These are phyloP conservation scores for Asclepias syriaca DNA, from an alignment of 257 asterid species.

Conservation along the genomic window DNA sequence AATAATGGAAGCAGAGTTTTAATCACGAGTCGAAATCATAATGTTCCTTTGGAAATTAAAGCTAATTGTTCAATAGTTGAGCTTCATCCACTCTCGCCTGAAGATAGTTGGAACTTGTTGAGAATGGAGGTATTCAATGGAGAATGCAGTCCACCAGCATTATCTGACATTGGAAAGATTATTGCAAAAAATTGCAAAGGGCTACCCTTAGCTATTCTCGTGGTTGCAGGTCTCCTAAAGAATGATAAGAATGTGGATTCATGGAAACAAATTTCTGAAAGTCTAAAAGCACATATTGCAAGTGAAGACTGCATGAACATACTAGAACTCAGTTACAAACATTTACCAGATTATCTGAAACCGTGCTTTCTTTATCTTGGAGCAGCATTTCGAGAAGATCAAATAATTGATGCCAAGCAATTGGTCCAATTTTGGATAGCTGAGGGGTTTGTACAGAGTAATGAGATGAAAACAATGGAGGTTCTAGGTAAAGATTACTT, in stretches of 20 bases:
- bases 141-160: background rate
- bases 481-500: too few relatives aligned
- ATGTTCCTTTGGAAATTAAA: too few relatives aligned
- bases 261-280: background rate
- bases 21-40: background rate
- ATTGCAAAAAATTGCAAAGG: slow-evolving; percentile 1
- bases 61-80: too few relatives aligned
- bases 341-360: too few relatives aligned
- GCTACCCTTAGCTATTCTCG: background rate
- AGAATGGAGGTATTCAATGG: background rate
- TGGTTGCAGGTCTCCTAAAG: background rate
- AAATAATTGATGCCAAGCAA: background rate
- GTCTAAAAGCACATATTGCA: background rate
- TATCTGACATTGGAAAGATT: background rate
- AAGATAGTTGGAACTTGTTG: too few relatives aligned
- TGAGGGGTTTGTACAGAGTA: too few relatives aligned
- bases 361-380: too few relatives aligned
- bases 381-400: too few relatives aligned
- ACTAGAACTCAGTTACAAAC: background rate
- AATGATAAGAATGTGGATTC: background rate
- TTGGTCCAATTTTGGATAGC: slow-evolving; percentile 9
- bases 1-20: background rate
- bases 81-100: too few relatives aligned
- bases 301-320: slow-evolving; percentile 3
- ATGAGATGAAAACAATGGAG: too few relatives aligned